Conservation (phyloP, 345 rosid genomes). For the Ceriops tagal region DNA sequence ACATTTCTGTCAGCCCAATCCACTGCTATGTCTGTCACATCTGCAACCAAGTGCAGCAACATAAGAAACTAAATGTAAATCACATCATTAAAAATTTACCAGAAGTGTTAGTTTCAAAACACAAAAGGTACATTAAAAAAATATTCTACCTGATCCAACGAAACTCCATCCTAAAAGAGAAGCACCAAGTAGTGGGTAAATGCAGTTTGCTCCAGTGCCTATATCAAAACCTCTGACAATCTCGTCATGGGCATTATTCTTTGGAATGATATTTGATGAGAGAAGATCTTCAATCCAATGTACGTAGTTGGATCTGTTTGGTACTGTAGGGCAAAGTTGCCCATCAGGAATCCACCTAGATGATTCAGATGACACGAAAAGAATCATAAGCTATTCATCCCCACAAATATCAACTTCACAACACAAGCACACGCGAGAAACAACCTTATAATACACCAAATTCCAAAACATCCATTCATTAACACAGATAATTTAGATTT, state of each 20-base stretch:
- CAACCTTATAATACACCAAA: not conserved
- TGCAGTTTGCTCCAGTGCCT: constrained; percentile 93
- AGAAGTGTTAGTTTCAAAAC: too few species aligned
- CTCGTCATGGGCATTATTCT: constrained; percentile 17
- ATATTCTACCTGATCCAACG: constrained; percentile 63
- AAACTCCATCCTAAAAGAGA: constrained; percentile 80
- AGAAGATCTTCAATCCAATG: constrained; percentile 92
- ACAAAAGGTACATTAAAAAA: not conserved
- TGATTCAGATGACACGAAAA: constrained; percentile 4
- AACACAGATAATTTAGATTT: not conserved
- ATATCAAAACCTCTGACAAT: constrained; percentile 83
- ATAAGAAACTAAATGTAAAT: constrained; percentile 6
- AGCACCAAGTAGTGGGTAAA: constrained; percentile 91
- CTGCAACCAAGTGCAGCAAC: constrained; percentile 40
- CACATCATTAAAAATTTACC: too few species aligned
- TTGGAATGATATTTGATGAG: constrained; percentile 51
- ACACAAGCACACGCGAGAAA: not conserved
- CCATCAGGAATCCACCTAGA: constrained; percentile 96
- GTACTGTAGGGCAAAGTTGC: constrained; percentile 93
- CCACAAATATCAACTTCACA: not conserved
- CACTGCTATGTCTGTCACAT: constrained; percentile 72
- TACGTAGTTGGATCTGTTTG: constrained; percentile 87
- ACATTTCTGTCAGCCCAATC: constrained; percentile 90
- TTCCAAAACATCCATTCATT: not conserved
- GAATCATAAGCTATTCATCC: not conserved